A percentile compares a stretch with the other conserved stretches of the same genome.
Conservation (phyloP, 2,329 filamentous ascomycete genomes). For the Fusarium stilboides region DNA sequence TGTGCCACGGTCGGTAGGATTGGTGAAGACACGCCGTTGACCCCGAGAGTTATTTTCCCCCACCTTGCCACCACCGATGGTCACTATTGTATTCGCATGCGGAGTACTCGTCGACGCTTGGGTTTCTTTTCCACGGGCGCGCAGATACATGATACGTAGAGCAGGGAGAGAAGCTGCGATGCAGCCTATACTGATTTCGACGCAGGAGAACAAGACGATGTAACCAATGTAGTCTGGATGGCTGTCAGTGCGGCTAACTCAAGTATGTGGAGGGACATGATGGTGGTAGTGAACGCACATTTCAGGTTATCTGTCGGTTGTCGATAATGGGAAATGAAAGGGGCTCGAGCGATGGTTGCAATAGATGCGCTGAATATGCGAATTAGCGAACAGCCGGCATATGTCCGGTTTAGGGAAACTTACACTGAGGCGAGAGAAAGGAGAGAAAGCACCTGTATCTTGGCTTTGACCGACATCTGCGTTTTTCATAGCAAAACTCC, state of each 20-base stretch:
- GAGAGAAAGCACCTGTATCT: conserved; percentile 11
- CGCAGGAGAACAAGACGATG: conserved; percentile 14
- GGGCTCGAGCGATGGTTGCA: conserved; percentile 8
- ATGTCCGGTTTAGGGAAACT: not conserved
- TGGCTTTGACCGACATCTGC: conserved; percentile 5
- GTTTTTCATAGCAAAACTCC: conserved; percentile 18
- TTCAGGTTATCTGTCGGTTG: conserved; percentile 9
- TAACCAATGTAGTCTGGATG: conserved; percentile 5
- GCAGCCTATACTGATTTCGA: conserved; percentile 8
- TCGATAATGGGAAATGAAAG: conserved; percentile 12
- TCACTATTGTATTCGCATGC: not conserved
- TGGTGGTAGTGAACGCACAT: not conserved
- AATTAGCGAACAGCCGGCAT: fast-evolving
- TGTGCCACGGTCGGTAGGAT: not conserved
- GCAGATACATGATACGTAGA: not conserved
- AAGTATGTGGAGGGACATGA: fast-evolving
- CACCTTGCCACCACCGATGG: conserved; percentile 1
- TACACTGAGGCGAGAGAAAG: conserved; percentile 17
- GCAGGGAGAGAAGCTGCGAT: not conserved
- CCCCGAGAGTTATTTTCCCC: not conserved
- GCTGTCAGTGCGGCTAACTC: not conserved
- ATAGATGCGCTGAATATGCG: conserved; percentile 7
- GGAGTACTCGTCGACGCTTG: not conserved
- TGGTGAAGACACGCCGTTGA: not conserved
- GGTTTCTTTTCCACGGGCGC: not conserved